Percentiles rank a stretch among this genome's conserved stretches.
These are phyloP conservation scores for Plasmodium billcollinsi DNA, from an alignment of 169 alveolate species.

Conservation along the genomic window DNA sequence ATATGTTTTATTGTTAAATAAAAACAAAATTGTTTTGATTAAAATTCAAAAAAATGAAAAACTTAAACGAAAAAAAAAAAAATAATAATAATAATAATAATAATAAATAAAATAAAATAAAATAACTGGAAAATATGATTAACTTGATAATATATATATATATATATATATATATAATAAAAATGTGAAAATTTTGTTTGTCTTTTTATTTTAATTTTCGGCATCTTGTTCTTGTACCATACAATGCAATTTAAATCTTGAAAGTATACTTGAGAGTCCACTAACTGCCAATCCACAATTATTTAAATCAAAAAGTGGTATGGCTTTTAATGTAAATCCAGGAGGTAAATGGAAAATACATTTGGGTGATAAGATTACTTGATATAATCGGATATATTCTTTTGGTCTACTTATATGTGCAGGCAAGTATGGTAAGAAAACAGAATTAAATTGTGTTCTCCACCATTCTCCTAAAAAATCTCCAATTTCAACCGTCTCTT, in stretches of 20 bases:
- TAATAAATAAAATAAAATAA: neutral
- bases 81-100: too few species aligned
- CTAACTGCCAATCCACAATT: conserved; percentile 50
- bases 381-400: conserved; percentile 70
- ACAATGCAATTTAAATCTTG: conserved; percentile 43
- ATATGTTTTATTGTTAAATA: too few species aligned
- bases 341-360: conserved; percentile 76
- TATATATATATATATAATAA: neutral
- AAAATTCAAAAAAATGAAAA: too few species aligned
- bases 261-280: conserved; percentile 48
- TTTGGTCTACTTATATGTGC: conserved; percentile 82
- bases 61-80: too few species aligned
- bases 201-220: neutral
- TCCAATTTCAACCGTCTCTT: conserved; percentile 80
- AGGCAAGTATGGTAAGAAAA: conserved; percentile 82
- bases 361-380: conserved; percentile 37
- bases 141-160: neutral
- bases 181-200: neutral
- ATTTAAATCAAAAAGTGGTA: conserved; percentile 53
- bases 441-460: conserved; percentile 81
- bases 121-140: neutral
- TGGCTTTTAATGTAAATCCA: conserved; percentile 60
- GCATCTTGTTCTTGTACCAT: conserved; percentile 41
- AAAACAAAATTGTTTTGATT: too few species aligned
- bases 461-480: conserved; percentile 85